A percentile compares a stretch with the other conserved stretches of the same genome.
These are phyloP conservation scores for Rubroboletus satanas DNA, from an alignment of 768 basidiomycete species.

Conservation along the genomic window DNA sequence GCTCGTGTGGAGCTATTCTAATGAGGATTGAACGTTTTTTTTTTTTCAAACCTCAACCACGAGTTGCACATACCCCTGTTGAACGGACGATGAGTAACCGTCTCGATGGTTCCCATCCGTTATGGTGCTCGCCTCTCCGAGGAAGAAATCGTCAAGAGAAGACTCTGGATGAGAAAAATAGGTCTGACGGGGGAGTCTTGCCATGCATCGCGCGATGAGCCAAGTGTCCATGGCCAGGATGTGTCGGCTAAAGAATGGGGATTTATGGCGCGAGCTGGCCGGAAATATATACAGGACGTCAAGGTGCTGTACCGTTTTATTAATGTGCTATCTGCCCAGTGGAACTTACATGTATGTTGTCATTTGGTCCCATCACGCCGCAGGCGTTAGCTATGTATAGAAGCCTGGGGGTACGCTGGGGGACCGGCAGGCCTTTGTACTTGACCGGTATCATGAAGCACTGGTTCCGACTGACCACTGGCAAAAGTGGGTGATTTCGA, in stretches of 20 bases:
- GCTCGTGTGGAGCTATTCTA: conserved; percentile 7
- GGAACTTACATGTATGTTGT: neutral
- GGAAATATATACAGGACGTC: neutral
- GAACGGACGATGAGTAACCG: neutral
- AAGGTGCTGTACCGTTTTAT: neutral
- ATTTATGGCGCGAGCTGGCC: neutral
- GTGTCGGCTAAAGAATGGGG: neutral
- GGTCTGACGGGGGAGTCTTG: conserved; percentile 3
- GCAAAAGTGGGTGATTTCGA: neutral
- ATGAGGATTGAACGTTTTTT: neutral
- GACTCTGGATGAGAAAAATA: conserved; percentile 14
- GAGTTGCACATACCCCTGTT: neutral
- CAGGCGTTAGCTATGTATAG: neutral
- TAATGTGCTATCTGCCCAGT: neutral
- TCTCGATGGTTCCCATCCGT: neutral
- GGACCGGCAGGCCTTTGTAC: neutral
- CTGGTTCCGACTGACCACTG: neutral
- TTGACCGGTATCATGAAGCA: neutral
- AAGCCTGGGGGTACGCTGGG: neutral
- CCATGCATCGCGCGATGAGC: conserved; percentile 13
- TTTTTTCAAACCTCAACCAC: neutral
- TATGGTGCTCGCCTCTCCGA: neutral
- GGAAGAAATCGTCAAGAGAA: conserved; percentile 15
- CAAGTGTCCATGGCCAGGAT: conserved; percentile 5
- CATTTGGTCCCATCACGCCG: neutral